phyloP scores from a whole-genome alignment of 345 rosid species.

The Fremontodendron californicum region DNA sequence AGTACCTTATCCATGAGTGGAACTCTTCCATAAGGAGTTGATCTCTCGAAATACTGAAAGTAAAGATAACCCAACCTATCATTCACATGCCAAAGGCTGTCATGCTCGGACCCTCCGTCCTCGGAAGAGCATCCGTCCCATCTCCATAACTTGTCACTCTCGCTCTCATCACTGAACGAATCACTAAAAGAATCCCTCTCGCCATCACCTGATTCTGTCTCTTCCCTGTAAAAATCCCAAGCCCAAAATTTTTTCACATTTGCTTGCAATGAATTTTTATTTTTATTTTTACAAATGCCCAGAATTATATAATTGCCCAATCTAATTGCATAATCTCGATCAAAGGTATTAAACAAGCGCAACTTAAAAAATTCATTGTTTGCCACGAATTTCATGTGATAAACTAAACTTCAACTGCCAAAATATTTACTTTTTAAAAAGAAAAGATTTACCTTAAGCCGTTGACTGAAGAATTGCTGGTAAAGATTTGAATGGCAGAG shows the following conservation, averaged over 20 bases:
- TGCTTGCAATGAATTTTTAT: neutral
- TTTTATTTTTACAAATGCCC: neutral
- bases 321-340: neutral
- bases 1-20: slow-evolving; percentile 99
- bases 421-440: neutral
- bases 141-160: slow-evolving; percentile 76
- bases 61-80: slow-evolving; percentile 77
- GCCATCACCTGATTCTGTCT: slow-evolving; percentile 62
- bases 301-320: neutral
- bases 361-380: neutral
- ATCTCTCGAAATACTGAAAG: slow-evolving; percentile 79
- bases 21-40: slow-evolving; percentile 88
- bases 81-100: slow-evolving; percentile 53
- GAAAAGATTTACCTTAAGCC: slow-evolving; percentile 50
- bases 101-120: slow-evolving; percentile 81
- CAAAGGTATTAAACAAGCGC: neutral
- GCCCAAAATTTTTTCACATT: neutral
- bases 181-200: slow-evolving; percentile 89
- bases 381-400: neutral
- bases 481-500: slow-evolving; percentile 93
- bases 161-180: slow-evolving; percentile 83
- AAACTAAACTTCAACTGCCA: neutral
- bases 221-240: slow-evolving; percentile 53
- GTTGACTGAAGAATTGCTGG: slow-evolving; percentile 65
- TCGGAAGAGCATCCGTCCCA: slow-evolving; percentile 84